Evolutionary conservation across 106 monocot species (phyloP).

Genomic region (Chionographis japonica): DNA sequence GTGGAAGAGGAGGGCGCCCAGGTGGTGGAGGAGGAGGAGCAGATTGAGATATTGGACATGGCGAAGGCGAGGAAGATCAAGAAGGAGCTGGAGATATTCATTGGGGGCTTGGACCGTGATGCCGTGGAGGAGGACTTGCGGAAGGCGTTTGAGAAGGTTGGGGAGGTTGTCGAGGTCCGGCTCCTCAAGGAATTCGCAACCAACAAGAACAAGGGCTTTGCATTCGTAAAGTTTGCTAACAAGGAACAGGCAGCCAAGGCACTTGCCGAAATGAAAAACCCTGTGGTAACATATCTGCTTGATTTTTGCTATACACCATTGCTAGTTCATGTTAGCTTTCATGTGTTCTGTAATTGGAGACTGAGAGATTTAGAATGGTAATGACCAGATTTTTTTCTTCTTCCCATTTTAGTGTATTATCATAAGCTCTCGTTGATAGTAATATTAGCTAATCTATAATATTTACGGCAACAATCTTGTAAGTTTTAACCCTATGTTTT

Average conservation of each 20-base stretch:
- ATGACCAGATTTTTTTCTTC: too few species aligned
- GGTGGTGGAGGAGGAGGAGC: constrained; percentile 31
- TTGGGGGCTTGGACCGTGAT: constrained; percentile 64
- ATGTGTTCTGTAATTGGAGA: background rate
- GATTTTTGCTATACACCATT: background rate
- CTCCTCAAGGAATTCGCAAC: constrained; percentile 56
- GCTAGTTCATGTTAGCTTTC: background rate
- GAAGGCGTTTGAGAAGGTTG: constrained; percentile 49
- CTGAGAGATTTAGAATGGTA: background rate
- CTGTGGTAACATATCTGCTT: constrained; percentile 24
- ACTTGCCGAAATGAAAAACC: constrained; percentile 46
- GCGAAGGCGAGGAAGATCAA: constrained; percentile 53
- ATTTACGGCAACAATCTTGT: too few species aligned
- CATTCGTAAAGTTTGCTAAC: constrained; percentile 64
- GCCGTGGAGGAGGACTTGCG: constrained; percentile 59
- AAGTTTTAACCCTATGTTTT: too few species aligned
- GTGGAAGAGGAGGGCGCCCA: constrained; percentile 19
- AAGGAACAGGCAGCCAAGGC: constrained; percentile 45
- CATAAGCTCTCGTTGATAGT: too few species aligned
- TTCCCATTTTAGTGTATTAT: too few species aligned
- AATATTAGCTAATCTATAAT: too few species aligned
- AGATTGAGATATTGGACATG: constrained; percentile 62
- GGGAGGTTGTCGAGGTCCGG: constrained; percentile 57
- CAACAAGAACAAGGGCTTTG: constrained; percentile 76
- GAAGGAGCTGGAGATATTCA: constrained; percentile 67